Evolutionary conservation across 1,284 basidiomycete genomes (phyloP).

Genomic region (Ceraceosorus guamensis): DNA sequence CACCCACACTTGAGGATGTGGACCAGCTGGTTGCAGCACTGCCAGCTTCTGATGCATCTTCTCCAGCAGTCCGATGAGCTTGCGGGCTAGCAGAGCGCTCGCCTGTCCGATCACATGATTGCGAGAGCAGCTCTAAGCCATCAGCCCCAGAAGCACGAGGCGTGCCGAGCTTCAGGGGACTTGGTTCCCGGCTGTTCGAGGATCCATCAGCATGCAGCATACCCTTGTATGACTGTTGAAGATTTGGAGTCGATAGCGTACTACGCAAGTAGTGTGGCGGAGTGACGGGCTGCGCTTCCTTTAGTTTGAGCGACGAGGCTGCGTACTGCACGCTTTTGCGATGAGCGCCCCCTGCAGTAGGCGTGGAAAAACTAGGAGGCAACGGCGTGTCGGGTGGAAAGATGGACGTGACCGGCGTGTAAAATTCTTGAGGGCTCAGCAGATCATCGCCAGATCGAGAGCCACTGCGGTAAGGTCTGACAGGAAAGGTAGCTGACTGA

Average conservation of each 20-base stretch:
- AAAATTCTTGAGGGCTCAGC: background rate
- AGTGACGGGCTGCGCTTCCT: background rate
- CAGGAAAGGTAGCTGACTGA: background rate
- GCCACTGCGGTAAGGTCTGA: background rate
- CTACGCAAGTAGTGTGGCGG: slow-evolving; percentile 22
- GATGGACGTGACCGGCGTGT: background rate
- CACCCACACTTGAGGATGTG: background rate
- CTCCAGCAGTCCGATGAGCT: background rate
- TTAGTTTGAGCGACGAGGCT: too few relatives aligned
- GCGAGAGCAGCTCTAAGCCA: too few relatives aligned
- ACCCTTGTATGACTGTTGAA: slow-evolving; percentile 11
- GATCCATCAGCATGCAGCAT: background rate
- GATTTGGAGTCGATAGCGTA: slow-evolving; percentile 36
- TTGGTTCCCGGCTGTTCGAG: background rate
- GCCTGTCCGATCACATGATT: too few relatives aligned
- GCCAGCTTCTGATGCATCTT: background rate
- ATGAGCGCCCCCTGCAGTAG: background rate
- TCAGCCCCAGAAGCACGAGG: background rate
- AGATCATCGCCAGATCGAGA: background rate
- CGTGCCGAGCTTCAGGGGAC: background rate
- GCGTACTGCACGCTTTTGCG: too few relatives aligned
- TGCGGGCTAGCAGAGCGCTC: too few relatives aligned
- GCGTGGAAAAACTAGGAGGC: background rate
- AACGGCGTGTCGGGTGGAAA: slow-evolving; percentile 14
- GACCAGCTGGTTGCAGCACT: background rate